Evolutionary conservation across 768 basidiomycete species (phyloP).

Genomic region (Galerina sulciceps): DNA sequence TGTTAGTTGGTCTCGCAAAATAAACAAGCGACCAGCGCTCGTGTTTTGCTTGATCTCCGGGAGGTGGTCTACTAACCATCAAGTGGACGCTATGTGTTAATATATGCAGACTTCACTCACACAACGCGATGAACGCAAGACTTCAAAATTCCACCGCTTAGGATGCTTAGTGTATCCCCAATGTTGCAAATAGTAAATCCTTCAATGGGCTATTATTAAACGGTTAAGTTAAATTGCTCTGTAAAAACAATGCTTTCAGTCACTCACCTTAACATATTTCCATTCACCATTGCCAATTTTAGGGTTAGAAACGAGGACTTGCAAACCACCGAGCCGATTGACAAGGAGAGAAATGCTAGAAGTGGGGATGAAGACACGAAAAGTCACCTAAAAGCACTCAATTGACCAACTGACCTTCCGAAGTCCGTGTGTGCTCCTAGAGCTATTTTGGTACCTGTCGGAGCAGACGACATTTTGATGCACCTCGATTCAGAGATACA

Average conservation of each 20-base stretch:
- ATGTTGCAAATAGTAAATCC: slow-evolving; percentile 60
- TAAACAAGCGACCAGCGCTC: slow-evolving; percentile 66
- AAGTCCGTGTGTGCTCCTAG: slow-evolving; percentile 73
- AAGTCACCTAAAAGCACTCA: slow-evolving; percentile 8
- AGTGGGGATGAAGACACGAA: slow-evolving; percentile 32
- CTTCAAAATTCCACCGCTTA: slow-evolving; percentile 63
- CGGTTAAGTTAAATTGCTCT: background rate
- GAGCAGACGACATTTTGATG: slow-evolving; percentile 48
- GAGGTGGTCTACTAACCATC: slow-evolving; percentile 41
- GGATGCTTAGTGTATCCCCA: slow-evolving; percentile 60
- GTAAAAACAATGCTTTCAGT: background rate
- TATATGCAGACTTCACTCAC: slow-evolving; percentile 28
- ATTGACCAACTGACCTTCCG: slow-evolving; percentile 43
- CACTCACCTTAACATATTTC: slow-evolving; percentile 63
- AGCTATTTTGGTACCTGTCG: slow-evolving; percentile 30
- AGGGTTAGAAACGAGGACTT: slow-evolving; percentile 53
- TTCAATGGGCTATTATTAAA: slow-evolving; percentile 42
- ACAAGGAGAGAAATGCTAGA: slow-evolving; percentile 58
- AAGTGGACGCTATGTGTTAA: background rate
- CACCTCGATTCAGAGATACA: slow-evolving; percentile 60
- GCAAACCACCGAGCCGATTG: slow-evolving; percentile 67
- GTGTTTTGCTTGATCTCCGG: slow-evolving; percentile 48
- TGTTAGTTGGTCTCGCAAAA: slow-evolving; percentile 60
- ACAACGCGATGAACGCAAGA: slow-evolving; percentile 66
- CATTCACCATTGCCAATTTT: slow-evolving; percentile 49